Evolutionary conservation across 371 early-diverging fungal genomes (phyloP).

Genomic region (Coemansia sp.): DNA sequence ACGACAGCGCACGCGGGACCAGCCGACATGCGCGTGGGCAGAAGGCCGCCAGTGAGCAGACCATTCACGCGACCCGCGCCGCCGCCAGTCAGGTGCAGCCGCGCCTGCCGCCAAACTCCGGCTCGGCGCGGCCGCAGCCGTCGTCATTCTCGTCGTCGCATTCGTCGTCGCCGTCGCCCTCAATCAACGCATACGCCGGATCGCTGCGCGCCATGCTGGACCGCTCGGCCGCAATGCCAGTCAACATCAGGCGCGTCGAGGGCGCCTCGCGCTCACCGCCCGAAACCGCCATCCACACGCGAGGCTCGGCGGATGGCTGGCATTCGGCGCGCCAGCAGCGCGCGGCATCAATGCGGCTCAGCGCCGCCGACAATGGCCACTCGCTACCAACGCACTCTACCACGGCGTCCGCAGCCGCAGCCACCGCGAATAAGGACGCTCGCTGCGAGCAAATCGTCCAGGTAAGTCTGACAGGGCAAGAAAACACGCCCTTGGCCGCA

Average conservation of each 20-base stretch:
- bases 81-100: not conserved
- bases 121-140: constrained; percentile 6
- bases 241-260: constrained; percentile 35
- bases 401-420: constrained; percentile 3
- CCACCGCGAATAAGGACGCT: constrained; percentile 18
- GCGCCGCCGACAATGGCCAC: not conserved
- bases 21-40: not conserved
- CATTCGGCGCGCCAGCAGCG: not conserved
- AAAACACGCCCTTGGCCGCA: not conserved
- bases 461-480: not conserved
- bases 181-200: constrained; percentile 35
- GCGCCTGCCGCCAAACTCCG: constrained; percentile 33
- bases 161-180: constrained; percentile 40
- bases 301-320: not conserved
- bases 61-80: not conserved
- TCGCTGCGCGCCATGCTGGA: constrained; percentile 27
- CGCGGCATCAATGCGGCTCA: not conserved
- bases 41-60: not conserved
- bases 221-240: constrained; percentile 16
- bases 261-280: not conserved
- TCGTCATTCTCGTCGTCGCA: constrained; percentile 29
- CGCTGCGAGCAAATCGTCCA: constrained; percentile 45
- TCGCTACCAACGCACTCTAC: constrained; percentile 13
- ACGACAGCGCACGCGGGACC: not conserved
- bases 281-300: not conserved